phyloP scores from a whole-genome alignment of 2,329 filamentous ascomycete species.

The Bipolaris zeicola region DNA sequence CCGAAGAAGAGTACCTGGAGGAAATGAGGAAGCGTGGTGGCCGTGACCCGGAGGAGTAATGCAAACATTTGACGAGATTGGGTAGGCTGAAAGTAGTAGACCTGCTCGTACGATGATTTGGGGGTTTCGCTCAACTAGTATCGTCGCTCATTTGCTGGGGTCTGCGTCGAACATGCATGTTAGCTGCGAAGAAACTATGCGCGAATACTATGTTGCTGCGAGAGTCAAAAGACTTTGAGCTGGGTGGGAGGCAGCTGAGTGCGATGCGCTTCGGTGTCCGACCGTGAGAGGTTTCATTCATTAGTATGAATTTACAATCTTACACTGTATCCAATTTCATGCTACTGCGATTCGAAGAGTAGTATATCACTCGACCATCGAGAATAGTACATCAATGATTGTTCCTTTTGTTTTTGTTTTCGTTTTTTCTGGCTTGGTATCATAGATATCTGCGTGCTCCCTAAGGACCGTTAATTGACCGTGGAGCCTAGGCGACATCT shows the following conservation, averaged over 20 bases:
- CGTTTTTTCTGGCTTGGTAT: slow-evolving; percentile 61
- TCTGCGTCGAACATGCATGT: too few species aligned
- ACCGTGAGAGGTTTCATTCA: not conserved
- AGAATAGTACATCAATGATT: slow-evolving; percentile 69
- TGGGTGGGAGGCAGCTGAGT: too few species aligned
- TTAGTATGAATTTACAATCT: not conserved
- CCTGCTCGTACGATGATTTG: not conserved
- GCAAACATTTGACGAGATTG: not conserved
- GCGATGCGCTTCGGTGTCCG: too few species aligned
- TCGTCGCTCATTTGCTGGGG: too few species aligned
- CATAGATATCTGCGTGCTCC: slow-evolving; percentile 65
- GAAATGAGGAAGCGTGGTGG: slow-evolving; percentile 50
- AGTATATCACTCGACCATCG: slow-evolving; percentile 21
- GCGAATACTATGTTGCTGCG: too few species aligned
- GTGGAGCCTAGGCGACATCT: slow-evolving; percentile 26
- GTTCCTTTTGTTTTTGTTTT: slow-evolving; percentile 63
- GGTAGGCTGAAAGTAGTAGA: not conserved
- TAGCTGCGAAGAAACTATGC: too few species aligned
- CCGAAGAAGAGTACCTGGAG: slow-evolving; percentile 56
- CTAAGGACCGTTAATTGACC: slow-evolving; percentile 40
- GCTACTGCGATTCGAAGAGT: too few species aligned
- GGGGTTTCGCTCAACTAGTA: too few species aligned
- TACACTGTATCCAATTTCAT: not conserved
- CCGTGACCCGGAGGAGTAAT: slow-evolving; percentile 53
- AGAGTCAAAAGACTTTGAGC: too few species aligned